Evolutionary conservation across 2,329 filamentous ascomycete species (phyloP), one percentile per base, ranked within the genome.

Genomic region (Monosporascus sp.): DNA sequence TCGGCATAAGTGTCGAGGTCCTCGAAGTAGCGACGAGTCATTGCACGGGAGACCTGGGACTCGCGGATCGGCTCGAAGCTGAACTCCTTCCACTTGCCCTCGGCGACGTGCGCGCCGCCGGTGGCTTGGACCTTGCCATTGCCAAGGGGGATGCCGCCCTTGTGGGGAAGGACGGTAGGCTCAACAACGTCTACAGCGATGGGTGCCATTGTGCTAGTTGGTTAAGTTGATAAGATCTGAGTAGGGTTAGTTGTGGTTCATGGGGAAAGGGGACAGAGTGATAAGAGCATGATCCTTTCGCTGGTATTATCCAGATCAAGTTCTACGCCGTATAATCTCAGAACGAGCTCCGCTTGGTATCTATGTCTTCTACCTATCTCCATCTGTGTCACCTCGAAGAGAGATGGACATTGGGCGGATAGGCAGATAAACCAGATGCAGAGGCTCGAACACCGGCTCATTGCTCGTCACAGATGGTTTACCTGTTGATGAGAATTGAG

Each of bases 251-350:
- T 68, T 69, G 60, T 51, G 66, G 61, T 64, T 65, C 58, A 59
- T 61, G 52, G 55, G 59, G 63, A 66, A 65, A 62, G 60, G 66
- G 64, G 69, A 69, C 65, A 70, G 74, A 74, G 76, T 40, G 43
- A 60, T 60, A 77, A 81, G 82, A 82, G 89, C 90, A 96, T 95
- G 91, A 94, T 96, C 88, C 91, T 96, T 94, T 91, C 91, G 91
- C 91, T 91, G 88, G 90, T 90, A 94, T 94, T 93, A 93, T 92
- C 90, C 88, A 90, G 89, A 92, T 93, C 89, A 93, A 93, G 89
- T 93, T 91, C 54, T 77, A 79, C 78, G 87, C 90, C 89, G 89
- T 94, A 88, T 94, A 85, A 85, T 94, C 88, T 93, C 87, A 90
- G 83, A 68, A 64, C 66, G 62, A 64, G 63, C 60, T 65, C 64